A percentile compares a stretch with the other conserved stretches of the same genome.
Conservation (phyloP, 2,329 filamentous ascomycete genomes). For the Acephala macrosclerotiorum region DNA sequence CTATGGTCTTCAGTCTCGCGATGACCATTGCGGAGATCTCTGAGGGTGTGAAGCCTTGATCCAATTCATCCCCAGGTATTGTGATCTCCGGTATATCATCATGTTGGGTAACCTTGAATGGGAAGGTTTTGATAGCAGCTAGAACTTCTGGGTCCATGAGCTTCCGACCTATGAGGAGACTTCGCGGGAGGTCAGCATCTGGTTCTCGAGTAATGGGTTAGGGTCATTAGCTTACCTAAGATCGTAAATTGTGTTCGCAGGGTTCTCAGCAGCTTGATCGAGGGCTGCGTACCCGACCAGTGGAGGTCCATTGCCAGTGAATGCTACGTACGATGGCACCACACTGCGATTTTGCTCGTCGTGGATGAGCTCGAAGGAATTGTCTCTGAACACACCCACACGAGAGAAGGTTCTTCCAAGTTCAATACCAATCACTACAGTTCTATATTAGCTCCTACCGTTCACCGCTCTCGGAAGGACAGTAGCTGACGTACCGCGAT, state of each 20-base stretch:
- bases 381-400: constrained; percentile 4
- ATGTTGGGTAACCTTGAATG: constrained; percentile 18
- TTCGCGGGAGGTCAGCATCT: neutral
- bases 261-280: constrained; percentile 24
- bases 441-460: neutral
- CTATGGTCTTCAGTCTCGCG: constrained; percentile 1
- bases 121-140: constrained; percentile 12
- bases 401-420: constrained; percentile 11
- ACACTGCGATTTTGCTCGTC: constrained; percentile 27
- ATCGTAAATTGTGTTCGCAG: constrained; percentile 28
- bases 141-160: constrained; percentile 20
- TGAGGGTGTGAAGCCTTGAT: neutral
- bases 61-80: neutral
- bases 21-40: constrained; percentile 3
- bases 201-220: neutral
- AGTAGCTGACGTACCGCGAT: neutral
- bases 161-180: constrained; percentile 21
- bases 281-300: constrained; percentile 29
- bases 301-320: constrained; percentile 16
- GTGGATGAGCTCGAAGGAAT: constrained; percentile 19
- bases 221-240: constrained; percentile 17
- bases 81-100: constrained; percentile 13
- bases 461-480: neutral
- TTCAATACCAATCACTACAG: constrained; percentile 5
- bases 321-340: constrained; percentile 32